Conservation (phyloP, 2,329 filamentous ascomycete genomes). For the Ceratocystis destructans region DNA sequence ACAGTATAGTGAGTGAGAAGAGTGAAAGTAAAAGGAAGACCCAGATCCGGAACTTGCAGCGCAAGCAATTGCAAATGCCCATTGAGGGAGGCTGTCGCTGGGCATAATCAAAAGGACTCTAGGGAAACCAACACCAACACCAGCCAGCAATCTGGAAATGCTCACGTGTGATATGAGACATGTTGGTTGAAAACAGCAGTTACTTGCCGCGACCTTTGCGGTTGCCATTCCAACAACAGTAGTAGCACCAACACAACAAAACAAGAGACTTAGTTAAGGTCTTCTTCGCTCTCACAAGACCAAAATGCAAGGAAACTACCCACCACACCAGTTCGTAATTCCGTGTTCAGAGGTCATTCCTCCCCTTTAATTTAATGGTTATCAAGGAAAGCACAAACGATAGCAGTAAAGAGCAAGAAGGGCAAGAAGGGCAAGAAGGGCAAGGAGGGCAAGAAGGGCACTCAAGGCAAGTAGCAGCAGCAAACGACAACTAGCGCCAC, state of each 20-base stretch:
- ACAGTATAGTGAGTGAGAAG: not conserved
- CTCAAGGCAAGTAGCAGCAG: not conserved
- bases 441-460: too few species aligned
- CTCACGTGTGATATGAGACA: not conserved
- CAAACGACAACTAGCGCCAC: not conserved
- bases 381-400: not conserved
- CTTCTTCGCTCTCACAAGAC: not conserved
- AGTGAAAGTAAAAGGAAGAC: too few species aligned
- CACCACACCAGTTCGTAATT: not conserved
- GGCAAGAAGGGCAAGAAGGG: too few species aligned
- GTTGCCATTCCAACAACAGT: slow-evolving; percentile 3
- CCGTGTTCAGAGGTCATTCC: not conserved
- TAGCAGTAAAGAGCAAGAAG: too few species aligned
- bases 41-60: too few species aligned
- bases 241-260: not conserved
- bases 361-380: not conserved
- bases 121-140: not conserved
- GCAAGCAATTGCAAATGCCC: too few species aligned
- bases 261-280: not conserved
- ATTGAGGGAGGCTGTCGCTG: too few species aligned
- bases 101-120: too few species aligned
- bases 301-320: not conserved
- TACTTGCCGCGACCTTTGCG: not conserved
- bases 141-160: not conserved
- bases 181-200: not conserved